A percentile compares a stretch with the other conserved stretches of the same genome.
These are phyloP conservation scores for Boehmeria nivea DNA, from an alignment of 306 rosid species.

Conservation along the genomic window DNA sequence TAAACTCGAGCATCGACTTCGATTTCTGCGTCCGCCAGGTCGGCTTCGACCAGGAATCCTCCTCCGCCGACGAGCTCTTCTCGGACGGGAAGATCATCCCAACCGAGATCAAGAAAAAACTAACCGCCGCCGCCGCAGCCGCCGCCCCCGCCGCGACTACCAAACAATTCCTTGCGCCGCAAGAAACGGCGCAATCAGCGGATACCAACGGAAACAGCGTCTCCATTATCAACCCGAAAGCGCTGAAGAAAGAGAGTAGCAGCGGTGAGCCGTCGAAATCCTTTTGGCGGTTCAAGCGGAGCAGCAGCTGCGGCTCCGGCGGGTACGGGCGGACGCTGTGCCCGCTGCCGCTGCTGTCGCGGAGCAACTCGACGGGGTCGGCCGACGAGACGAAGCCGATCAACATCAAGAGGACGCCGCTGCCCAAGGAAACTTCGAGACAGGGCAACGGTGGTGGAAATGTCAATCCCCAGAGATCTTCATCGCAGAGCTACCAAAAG, in stretches of 20 bases:
- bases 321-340: conserved; percentile 63
- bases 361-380: conserved; percentile 82
- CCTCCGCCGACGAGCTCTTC: conserved; percentile 89
- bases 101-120: conserved; percentile 56
- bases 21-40: conserved; percentile 62
- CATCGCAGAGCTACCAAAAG: conserved; percentile 36
- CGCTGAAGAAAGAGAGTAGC: conserved; percentile 30
- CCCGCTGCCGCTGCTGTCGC: conserved; percentile 72
- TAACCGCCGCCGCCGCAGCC: neutral
- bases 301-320: conserved; percentile 87
- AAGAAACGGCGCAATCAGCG: conserved; percentile 6
- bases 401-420: conserved; percentile 37
- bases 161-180: conserved; percentile 2
- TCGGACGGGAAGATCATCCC: conserved; percentile 67
- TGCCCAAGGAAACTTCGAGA: conserved; percentile 41
- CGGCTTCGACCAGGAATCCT: conserved; percentile 52
- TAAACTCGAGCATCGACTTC: conserved; percentile 61
- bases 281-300: conserved; percentile 80
- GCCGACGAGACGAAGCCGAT: conserved; percentile 35
- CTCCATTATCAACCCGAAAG: conserved; percentile 12
- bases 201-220: too few species aligned
- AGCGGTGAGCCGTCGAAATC: conserved; percentile 54
- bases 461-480: neutral
- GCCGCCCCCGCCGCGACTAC: conserved; percentile 13
- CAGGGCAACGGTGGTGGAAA: conserved; percentile 8